Evolutionary conservation across 371 early-diverging fungal genomes (phyloP), one percentile per base, ranked within the genome.

Genomic region (Capniomyces stellatus): DNA sequence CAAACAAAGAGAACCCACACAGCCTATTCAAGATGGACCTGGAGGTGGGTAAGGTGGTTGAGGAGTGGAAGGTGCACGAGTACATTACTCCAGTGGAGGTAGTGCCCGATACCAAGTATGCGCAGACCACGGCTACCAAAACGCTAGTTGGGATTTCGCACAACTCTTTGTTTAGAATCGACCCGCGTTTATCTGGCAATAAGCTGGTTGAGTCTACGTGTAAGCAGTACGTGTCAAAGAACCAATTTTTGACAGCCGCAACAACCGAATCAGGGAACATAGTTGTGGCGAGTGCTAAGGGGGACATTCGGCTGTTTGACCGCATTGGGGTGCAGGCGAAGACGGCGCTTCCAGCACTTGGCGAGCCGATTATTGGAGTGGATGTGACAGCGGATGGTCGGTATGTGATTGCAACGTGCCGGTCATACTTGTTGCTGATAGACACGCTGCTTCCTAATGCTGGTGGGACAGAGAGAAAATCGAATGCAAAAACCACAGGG

Each of bases 321-420:
- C 72, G 81, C 40, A 58, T 92, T 25, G 83, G 81, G 55, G 79
- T 79, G 59, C 75, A 78, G 22, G 95, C 96, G 40, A 94, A 91
- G 61, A 92, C 90, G 0, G 71, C 75, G 42, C 71, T 98, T 24
- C 89, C 92, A 2, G 89, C 88, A 3, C 63, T 91, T 52, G 94
- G 96, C 43, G 81, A 93, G 61, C 77, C 85, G 3, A 86, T 93
- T 54, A 62, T 83, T 40, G 87, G 89, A 29, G 74, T 95, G 30
- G 95, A 94, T 63, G 81, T 91, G 2, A 85, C 87, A n/a, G 80
- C 81, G 6, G 75, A 84, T 64, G 98, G 98, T 6, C 73, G 76
- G 24, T 90, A 77, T 58, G 60, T 96, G 29, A 66, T 96, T 31
- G 91, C 92, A 10, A 98, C 98, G 1, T 90, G 87, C 72, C 76